These are phyloP conservation scores for Plectranthus barbatus DNA, from an alignment of 257 asterid genomes.

Conservation along the genomic window DNA sequence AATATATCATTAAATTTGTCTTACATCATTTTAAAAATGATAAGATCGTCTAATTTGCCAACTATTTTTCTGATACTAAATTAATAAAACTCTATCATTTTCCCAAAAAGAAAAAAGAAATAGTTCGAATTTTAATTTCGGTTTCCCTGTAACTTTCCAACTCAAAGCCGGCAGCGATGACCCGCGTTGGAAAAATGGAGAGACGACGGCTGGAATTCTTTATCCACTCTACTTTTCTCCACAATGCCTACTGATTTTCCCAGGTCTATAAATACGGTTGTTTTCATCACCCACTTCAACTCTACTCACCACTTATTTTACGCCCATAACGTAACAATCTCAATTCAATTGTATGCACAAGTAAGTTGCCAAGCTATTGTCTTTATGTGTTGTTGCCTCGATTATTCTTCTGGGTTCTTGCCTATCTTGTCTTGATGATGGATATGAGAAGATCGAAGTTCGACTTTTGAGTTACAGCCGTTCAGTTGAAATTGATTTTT, in stretches of 20 bases:
- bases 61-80: too few relatives aligned
- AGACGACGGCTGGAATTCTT: constrained; percentile 1
- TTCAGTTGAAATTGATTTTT: background rate
- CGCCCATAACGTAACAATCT: too few relatives aligned
- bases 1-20: too few relatives aligned
- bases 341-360: background rate
- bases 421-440: too few relatives aligned
- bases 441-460: background rate
- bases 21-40: too few relatives aligned
- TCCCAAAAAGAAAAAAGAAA: too few relatives aligned
- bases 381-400: background rate
- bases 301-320: too few relatives aligned
- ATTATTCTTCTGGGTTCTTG: constrained; percentile 15
- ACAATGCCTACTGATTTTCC: background rate
- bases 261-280: background rate
- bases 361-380: constrained; percentile 5
- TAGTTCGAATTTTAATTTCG: too few relatives aligned
- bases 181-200: background rate
- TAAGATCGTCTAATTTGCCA: too few relatives aligned
- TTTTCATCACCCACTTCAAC: background rate
- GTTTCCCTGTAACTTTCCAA: too few relatives aligned
- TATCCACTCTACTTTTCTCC: constrained; percentile 27
- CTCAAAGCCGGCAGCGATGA: background rate
- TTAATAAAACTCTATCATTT: too few relatives aligned
- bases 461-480: background rate